Evolutionary conservation across 1,139 yeast species (phyloP), one percentile per base, ranked within the genome.

Genomic region (Yamadazyma kanchanaburiensis): DNA sequence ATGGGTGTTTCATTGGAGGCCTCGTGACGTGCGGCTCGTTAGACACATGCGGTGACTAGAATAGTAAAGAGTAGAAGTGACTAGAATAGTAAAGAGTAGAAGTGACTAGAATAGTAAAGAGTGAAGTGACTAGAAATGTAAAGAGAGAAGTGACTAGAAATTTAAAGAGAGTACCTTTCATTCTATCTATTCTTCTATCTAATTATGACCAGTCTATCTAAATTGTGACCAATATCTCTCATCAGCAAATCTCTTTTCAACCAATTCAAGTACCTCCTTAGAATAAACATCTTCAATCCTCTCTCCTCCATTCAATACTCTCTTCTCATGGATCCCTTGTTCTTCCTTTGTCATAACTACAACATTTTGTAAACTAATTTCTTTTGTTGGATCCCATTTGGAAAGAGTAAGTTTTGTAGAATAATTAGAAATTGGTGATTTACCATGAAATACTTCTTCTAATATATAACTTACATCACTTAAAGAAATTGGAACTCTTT

Each of bases 401-500:
- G 94, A 78, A 31, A 91, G 66, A 1, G 89, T 76, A 37, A 89
- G 63, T 45, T 88, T 75, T 1, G 94, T 83, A 10, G 89, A 79
- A 49, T 70, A 85, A 17, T 89, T 86, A n/a, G 94, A 80, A 14
- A 91, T 72, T 14, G 91, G 94, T 0, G 95, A 83, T 53, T 87
- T 87, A 7, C 97, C 97, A 38, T 94, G 76, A 65, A 79, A 91
- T 2, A 91, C 80, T 56, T 91, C 98, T 49, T 89, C 97, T 27
- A 89, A 68, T n/a, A 91, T 66, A 49, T 88, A 91, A 29, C 79
- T 85, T 14, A 86, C 80, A 38, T 91, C 98, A 30, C 60, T 61
- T 31, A 80, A 50, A 5, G 89, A 71, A 24, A 88, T 66, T 16
- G 91, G 94, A 12, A 84, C 77, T 33, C 86, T 66, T 53, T 82